Base-by-base conservation (phyloP, 1,284 basidiomycete species). In the Melampsora americana region DNA sequence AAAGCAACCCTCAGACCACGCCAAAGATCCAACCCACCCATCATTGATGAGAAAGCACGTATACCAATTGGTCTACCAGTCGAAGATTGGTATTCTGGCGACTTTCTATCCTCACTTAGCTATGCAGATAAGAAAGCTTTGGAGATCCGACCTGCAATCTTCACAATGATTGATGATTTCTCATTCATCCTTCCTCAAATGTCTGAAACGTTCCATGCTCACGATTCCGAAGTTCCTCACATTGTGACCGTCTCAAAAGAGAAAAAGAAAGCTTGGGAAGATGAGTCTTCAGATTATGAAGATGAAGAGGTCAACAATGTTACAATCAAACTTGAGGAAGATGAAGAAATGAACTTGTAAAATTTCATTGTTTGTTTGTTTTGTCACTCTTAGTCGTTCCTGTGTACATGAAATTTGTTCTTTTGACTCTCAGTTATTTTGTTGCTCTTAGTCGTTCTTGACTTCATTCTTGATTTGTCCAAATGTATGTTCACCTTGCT, bases 31-130 rank as follows among this genome's bases (percentile, higher is more conserved):
- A 12, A 72, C 0, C 26, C 30, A 18, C 69, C 69, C 1, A 39
- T 72, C 12, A 6, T 65, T 5, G 61, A 72, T 18, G 14, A n/a
- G 5, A 16, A 65, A 18, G 59, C 60, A 18, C 69, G 61, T n/a
- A 65, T 72, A 20, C 69, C 69, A 12, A 32, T 72, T 35, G 70
- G 70, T n/a, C 70, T 65, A 32, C 70, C 70, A n/a, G 1, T 5
- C 26, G 69, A 71, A 65, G 61, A 72, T 39, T 72, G 9, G 7
- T 72, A 72, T 26, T 32, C n/a, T 18, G 14, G 16, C 11, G 39
- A 48, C 9, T 72, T 72, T 59, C 7, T 72, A 18, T 18, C 12
- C 12, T 28, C 39, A 11, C 69, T 72, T 11, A 64, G 42, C 26
- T 65, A 18, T 53, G 39, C 69, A 35, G 61, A 72, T 5, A 62